These are phyloP conservation scores for Saccharum officinarum DNA, from an alignment of 176 grass and related monocot genomes.

Conservation along the genomic window DNA sequence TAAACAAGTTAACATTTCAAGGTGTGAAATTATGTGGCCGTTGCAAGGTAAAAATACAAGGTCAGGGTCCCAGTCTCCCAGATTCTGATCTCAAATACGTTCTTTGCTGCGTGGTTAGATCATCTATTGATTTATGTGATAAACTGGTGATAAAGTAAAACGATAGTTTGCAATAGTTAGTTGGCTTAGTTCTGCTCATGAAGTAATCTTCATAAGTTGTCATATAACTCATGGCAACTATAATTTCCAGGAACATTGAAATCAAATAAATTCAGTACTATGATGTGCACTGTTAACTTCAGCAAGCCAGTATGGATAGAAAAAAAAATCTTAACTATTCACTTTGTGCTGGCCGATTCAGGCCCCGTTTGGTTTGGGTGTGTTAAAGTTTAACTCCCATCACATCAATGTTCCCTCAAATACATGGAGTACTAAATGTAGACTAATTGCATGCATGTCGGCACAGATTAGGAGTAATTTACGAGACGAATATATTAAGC, in stretches of 20 bases:
- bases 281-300: not conserved
- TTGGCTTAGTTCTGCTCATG: not conserved
- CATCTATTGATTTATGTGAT: not conserved
- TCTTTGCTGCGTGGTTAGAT: not conserved
- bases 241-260: not conserved
- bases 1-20: conserved; percentile 69
- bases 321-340: not conserved
- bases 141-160: not conserved
- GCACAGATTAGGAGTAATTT: too few relatives aligned
- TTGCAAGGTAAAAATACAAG: conserved; percentile 71
- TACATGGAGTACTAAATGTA: too few relatives aligned
- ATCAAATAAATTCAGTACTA: not conserved
- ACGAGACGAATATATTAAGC: too few relatives aligned
- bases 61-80: not conserved
- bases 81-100: not conserved
- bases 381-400: too few relatives aligned
- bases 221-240: not conserved
- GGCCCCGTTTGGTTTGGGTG: too few relatives aligned
- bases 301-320: not conserved
- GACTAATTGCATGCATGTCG: too few relatives aligned
- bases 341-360: conserved; percentile 22
- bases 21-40: conserved; percentile 83
- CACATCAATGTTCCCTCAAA: too few relatives aligned
- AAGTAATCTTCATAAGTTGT: not conserved
- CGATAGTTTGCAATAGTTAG: not conserved